Base-by-base conservation (phyloP, 2,329 filamentous ascomycete genomes). In the Orbilia javanica region DNA sequence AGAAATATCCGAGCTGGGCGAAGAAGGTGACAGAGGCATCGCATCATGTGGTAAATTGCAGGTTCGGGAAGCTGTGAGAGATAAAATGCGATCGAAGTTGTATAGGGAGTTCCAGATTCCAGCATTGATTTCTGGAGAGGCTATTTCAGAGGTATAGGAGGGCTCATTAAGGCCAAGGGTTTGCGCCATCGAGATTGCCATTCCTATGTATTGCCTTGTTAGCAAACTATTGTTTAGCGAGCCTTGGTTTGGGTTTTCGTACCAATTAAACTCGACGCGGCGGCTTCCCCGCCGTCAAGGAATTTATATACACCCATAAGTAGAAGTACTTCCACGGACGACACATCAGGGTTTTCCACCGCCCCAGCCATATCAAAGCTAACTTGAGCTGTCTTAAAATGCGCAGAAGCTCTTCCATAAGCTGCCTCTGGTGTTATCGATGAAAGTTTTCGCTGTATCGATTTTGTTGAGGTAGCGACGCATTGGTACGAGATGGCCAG, bases 101-200 rank as follows among this genome's bases (percentile, higher is more conserved):
- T 76, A 76, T 3, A 76, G 57, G 15, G 72, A 65, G 31, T 76
- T 76, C 72, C 72, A 76, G 34, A 76, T 65, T 15, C 72, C 72
- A n/a, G 53, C 15, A 18, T 69, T 42, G 3, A 76, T 60, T 39
- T 76, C 72, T 4, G 29, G 27, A 2, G 44, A 34, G 22, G 27
- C 48, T 20, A 53, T 48, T 0, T 39, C 50, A 3, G 46, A 48
- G 1, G 31, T n/a, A 42, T 48, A 55, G 2, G 63, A 60, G n/a
- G 46, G 13, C n/a, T 76, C 72, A 15, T 76, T 66, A 11, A 76
- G 55, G 25, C 72, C 72, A 18, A 76, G 57, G 11, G 72, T 69
- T 64, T 76, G 72, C 2, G 72, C 72, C 72, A 76, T 76, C 6
- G 72, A 76, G 31, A 76, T 76, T 31, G 72, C 72, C 53, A 76